Evolutionary conservation across 2,329 filamentous ascomycete species (phyloP).

Genomic region (Lachnellula arida): DNA sequence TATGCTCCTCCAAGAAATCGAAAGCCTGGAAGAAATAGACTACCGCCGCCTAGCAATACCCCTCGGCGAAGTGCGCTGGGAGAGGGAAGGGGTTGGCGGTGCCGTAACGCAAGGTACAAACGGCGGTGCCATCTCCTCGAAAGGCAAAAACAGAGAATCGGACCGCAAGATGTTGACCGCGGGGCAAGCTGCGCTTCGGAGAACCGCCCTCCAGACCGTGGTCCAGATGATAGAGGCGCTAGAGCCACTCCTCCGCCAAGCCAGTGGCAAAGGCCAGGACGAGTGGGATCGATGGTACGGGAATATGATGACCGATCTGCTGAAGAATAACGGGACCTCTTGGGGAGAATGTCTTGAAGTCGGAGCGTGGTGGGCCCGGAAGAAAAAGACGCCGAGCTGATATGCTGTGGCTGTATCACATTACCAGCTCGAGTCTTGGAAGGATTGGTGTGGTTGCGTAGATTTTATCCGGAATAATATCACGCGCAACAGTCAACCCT

Average conservation of each 20-base stretch:
- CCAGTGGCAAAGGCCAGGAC: conserved; percentile 80
- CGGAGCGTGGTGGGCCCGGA: conserved; percentile 86
- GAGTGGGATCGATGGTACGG: conserved; percentile 91
- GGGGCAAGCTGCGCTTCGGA: conserved; percentile 68
- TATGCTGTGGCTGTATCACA: not conserved
- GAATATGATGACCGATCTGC: conserved; percentile 78
- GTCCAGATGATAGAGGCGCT: conserved; percentile 81
- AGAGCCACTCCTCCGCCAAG: conserved; percentile 76
- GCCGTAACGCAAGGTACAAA: conserved; percentile 58
- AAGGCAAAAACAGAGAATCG: conserved; percentile 28
- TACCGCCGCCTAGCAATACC: conserved; percentile 81
- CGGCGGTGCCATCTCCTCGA: conserved; percentile 34
- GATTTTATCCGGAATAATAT: conserved; percentile 11
- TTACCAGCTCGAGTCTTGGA: too few relatives aligned
- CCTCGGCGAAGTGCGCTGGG: conserved; percentile 80
- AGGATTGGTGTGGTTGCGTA: not conserved
- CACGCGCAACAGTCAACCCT: not conserved
- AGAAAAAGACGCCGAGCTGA: conserved; percentile 55
- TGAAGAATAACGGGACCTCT: conserved; percentile 71
- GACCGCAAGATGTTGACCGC: conserved; percentile 34
- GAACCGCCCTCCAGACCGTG: conserved; percentile 75
- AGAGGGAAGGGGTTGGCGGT: conserved; percentile 67
- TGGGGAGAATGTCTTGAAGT: conserved; percentile 84
- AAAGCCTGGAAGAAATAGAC: conserved; percentile 62
- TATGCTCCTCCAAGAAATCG: conserved; percentile 76